These are phyloP conservation scores for Magnaporthiopsis poae DNA, from an alignment of 2,329 filamentous ascomycete species.

Conservation along the genomic window DNA sequence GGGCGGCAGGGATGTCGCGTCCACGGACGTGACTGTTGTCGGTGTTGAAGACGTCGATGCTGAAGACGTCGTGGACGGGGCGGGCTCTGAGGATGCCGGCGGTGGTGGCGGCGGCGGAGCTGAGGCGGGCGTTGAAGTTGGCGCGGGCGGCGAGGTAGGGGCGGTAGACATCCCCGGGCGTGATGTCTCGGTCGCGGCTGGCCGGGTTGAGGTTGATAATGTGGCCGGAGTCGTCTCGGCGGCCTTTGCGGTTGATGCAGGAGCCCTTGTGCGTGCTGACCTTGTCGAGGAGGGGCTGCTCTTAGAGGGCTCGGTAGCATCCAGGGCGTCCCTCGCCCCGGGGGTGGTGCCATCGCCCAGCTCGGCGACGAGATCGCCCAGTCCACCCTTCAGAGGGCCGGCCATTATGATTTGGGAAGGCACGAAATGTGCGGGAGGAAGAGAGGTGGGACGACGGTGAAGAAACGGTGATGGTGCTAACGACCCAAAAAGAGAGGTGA, in stretches of 20 bases:
- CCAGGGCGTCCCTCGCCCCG: neutral
- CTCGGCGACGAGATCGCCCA: neutral
- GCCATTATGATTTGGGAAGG: conserved; percentile 1
- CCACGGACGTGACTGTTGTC: neutral
- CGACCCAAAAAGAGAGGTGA: neutral
- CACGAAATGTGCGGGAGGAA: neutral
- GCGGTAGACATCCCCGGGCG: neutral
- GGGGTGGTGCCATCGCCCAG: neutral
- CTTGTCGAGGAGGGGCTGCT: neutral
- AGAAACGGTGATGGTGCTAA: neutral
- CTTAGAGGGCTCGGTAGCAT: neutral
- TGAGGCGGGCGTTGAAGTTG: neutral
- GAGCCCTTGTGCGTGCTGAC: neutral
- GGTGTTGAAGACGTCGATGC: neutral
- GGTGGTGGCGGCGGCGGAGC: neutral
- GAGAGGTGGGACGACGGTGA: neutral
- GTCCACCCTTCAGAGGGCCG: conserved; percentile 5
- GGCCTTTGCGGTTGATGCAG: neutral
- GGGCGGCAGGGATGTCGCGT: neutral
- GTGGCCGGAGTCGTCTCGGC: neutral
- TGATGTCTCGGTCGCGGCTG: neutral
- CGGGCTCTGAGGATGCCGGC: neutral
- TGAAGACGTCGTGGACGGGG: neutral
- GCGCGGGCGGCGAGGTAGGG: neutral
- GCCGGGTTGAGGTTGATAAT: neutral